These are phyloP conservation scores for Fusarium metavorans DNA, from an alignment of 2,329 filamentous ascomycete species.

Conservation along the genomic window DNA sequence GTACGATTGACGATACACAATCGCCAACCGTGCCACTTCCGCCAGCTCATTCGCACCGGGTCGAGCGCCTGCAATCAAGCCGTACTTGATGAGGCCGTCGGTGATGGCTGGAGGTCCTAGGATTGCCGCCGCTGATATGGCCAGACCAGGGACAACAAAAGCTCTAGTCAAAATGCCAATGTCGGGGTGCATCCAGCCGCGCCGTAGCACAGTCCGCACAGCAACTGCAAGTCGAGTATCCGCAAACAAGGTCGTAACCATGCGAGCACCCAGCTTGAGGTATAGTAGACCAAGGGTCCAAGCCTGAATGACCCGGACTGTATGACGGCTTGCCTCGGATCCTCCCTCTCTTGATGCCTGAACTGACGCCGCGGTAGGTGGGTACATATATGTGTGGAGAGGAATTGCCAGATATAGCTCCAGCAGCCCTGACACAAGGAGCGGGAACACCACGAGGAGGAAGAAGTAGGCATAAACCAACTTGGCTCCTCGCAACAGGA, in stretches of 20 bases:
- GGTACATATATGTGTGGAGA: slow-evolving; percentile 80
- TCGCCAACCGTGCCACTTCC: slow-evolving; percentile 46
- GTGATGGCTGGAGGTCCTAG: slow-evolving; percentile 73
- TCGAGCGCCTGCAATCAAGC: slow-evolving; percentile 29
- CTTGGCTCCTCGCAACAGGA: slow-evolving; percentile 51
- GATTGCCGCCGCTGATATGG: slow-evolving; percentile 73
- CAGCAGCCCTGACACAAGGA: slow-evolving; percentile 81
- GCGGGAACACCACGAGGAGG: slow-evolving; percentile 82
- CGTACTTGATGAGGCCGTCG: slow-evolving; percentile 44
- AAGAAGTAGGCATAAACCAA: slow-evolving; percentile 81
- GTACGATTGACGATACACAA: slow-evolving; percentile 74
- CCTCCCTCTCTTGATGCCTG: slow-evolving; percentile 43
- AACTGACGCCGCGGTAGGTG: slow-evolving; percentile 46
- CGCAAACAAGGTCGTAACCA: slow-evolving; percentile 75
- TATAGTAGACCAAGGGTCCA: slow-evolving; percentile 96
- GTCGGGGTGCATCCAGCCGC: slow-evolving; percentile 84
- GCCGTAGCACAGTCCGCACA: slow-evolving; percentile 77
- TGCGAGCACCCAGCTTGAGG: slow-evolving; percentile 80
- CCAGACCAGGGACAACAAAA: slow-evolving; percentile 81
- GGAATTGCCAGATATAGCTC: slow-evolving; percentile 93
- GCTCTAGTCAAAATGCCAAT: slow-evolving; percentile 83
- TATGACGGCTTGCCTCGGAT: slow-evolving; percentile 63
- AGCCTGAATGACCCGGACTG: slow-evolving; percentile 88
- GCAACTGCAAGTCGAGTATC: slow-evolving; percentile 79
- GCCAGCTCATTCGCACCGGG: slow-evolving; percentile 39